Evolutionary conservation across 805 yeast species (phyloP).

Genomic region (Tetrapisispora iriomotensis): DNA sequence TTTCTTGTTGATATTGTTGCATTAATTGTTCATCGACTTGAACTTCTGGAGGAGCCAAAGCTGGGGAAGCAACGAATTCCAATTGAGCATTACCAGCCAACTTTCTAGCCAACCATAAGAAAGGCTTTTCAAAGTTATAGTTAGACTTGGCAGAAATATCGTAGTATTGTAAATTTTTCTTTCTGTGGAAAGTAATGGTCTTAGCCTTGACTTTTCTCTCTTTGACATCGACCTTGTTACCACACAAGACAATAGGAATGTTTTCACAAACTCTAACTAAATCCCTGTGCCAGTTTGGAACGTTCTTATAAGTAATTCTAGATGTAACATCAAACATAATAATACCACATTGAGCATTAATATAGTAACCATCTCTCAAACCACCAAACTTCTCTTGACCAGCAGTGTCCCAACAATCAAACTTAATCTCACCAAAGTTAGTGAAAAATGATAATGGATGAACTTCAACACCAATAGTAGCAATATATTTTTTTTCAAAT

Average conservation of each 20-base stretch:
- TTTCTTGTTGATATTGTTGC: conserved; percentile 98
- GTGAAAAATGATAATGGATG: conserved; percentile 98
- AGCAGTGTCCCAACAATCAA: conserved; percentile 99
- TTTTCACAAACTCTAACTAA: conserved; percentile 99
- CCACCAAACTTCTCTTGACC: conserved; percentile 99
- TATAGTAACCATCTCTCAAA: conserved; percentile 98
- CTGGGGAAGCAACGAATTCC: conserved; percentile 98
- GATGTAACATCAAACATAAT: conserved; percentile 99
- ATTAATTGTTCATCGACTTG: conserved; percentile 92
- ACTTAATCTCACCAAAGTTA: conserved; percentile 96
- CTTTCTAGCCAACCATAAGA: conserved; percentile 99
- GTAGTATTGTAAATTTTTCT: conserved; percentile 98
- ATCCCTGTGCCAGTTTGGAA: conserved; percentile 99
- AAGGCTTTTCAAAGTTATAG: conserved; percentile 99
- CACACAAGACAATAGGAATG: conserved; percentile 97
- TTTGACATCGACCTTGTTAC: conserved; percentile 99
- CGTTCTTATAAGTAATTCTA: conserved; percentile 98
- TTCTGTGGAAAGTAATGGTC: conserved; percentile 99
- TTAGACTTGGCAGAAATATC: conserved; percentile 99
- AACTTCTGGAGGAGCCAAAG: conserved; percentile 99
- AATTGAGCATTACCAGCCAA: conserved; percentile 95
- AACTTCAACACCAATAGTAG: conserved; percentile 98
- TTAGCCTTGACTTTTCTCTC: conserved; percentile 99
- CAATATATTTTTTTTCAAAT: conserved; percentile 97
- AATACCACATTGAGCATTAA: conserved; percentile 99